Base-by-base conservation (phyloP, 2,329 filamentous ascomycete species). In the Penicillium sp. region DNA sequence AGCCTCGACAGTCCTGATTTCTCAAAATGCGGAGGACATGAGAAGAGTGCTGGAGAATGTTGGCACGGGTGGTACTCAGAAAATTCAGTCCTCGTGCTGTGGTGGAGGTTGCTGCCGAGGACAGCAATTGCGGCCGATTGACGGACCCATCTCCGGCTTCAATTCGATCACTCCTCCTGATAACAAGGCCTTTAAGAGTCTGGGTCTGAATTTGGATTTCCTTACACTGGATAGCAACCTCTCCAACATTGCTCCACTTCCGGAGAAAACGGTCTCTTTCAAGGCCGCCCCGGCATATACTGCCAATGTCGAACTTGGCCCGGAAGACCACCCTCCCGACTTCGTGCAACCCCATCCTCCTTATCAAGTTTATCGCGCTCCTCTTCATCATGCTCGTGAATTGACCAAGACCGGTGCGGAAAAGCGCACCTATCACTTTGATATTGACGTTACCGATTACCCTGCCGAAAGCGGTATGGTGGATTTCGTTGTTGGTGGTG, bases 371-470 rank as follows among this genome's bases (percentile, higher is more conserved):
- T 95, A 87, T 69, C 86, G 89, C 1, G 90, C 91, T n/a, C 88
- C 84, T 54, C 80, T 98, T 38, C 85, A 89, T 69, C 84, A 84
- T 59, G 81, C 89, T 2, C 85, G 93, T 46, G 89, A 95, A 69
- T 74, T 98, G 64, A 98, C 93, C 10, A 86, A 82, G 65, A 76
- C 81, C 20, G 91, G 91, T 18, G 93, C 93, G 4, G 89, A 95
- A 75, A 98, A 98, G 80, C 81, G 91, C 50, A 98, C 93, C 0
- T 95, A 91, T 68, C 93, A 98, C 70, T 97, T 97, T 61, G 93
- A 97, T 61, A 81, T 98, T 36, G 93, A 98, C 61, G 86, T 98
- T 40, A 96, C 91, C 40, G 86, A 95, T 65, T 98, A 98, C 61
- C 89, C 93, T 0, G 79, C 82, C 16, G 89, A 94, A 71, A 78